Base-by-base conservation (phyloP, 441 rosid genomes). In the Flueggea neowawraea region DNA sequence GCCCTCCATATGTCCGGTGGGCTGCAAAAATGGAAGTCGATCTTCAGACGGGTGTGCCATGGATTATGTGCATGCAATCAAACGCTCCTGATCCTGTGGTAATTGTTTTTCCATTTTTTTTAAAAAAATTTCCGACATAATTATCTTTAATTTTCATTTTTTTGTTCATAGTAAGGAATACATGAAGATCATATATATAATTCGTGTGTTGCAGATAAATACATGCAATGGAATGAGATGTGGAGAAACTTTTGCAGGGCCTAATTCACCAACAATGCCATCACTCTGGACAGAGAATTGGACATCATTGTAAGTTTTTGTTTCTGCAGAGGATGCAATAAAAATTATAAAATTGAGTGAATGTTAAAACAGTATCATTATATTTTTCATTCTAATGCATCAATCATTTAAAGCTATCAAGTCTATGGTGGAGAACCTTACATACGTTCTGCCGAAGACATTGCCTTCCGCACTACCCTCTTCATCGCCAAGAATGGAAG, bases 281-380 rank as follows among this genome's bases (percentile, higher is more conserved):
- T 69, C 88, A 10, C 72, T 94, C 28, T 94, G 97, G 98, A 94
- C 98, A 5, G 98, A 94, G 70, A 80, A 90, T 67, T 94, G 97
- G 97, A 90, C 98, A 49, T 86, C 91, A 55, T 84, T 76, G 97
- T 93, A 82, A 31, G 92, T 62, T 57, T n/a, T 22, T 7, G 0
- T 55, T 55, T 43, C 3, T 16, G 41, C 41, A 5, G 41, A 36
- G 41, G 41, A 36, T 22, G 28, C 28, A 22, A 22, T 22, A 22
- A 22, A 22, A 22, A 22, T 22, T 22, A 22, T 22, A 22, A 22
- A 22, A 22, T 22, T 22, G 28, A 22, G 28, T 22, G 28, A 22
- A 22, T 36, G 41, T 36, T 36, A 36, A 36, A 36, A 36, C 41
- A 36, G 9, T 36, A 36, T 36, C 7, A 5, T 36, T 36, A 5